Base-by-base conservation (phyloP, 495 filamentous ascomycete species). In the Trichoderma erinaceum region DNA sequence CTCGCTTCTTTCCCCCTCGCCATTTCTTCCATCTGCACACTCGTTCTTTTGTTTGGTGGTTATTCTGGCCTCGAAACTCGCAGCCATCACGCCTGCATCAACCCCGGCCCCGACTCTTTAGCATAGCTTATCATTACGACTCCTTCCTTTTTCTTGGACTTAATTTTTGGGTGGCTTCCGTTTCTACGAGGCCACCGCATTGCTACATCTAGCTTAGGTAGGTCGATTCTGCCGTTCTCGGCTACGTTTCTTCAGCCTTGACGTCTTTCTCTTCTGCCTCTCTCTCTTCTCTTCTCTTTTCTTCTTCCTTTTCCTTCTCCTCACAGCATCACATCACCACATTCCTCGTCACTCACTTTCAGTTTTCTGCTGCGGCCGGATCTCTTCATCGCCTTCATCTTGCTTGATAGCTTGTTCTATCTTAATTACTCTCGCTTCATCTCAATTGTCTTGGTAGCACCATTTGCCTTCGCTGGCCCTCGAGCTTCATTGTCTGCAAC, bases 341-440 rank as follows among this genome's bases (percentile, higher is more conserved):
- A 72, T 76, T 74, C 21, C 56, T 13, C 56, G 56, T 32, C 56
- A 32, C 25, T 61, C 56, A 13, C 75, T 75, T 68, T 71, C 75
- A 77, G 74, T 71, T 65, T 72, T 75, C 74, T 74, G 72, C 73
- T 75, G 73, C 80, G 77, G 69, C 76, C 78, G 75, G 78, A 81
- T 81, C 41, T 32, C 41, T 46, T 50, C 41, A 25, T 50, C 6
- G 0, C 38, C 77, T 73, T 76, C 78, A 81, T 81, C 81, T 83
- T 82, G 82, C 79, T 79, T 72, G 78, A 78, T 80, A 84, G 81
- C 81, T 81, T 76, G 76, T 80, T 82, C 81, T 77, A 82, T 82
- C 75, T 81, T 83, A 79, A 79, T 83, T 79, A 75, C 71, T 69
- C 79, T 84, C 80, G 78, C 80, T 81, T 78, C 77, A 75, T 78